These are phyloP conservation scores for Suillus placidus DNA, from an alignment of 768 basidiomycete genomes.

Conservation along the genomic window DNA sequence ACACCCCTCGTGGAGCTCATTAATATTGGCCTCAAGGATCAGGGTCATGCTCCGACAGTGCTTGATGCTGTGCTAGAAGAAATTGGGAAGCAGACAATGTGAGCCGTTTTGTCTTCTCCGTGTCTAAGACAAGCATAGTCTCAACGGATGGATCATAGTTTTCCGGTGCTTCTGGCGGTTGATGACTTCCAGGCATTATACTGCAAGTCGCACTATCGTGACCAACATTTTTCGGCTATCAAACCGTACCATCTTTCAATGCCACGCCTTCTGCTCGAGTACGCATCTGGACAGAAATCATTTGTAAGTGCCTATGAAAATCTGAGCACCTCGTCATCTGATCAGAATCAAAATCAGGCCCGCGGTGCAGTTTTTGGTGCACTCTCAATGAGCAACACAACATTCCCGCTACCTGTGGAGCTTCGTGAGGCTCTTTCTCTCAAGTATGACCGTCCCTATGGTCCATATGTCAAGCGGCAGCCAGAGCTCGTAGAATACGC, in stretches of 20 bases:
- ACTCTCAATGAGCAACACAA: constrained; percentile 60
- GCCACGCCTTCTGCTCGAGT: constrained; percentile 79
- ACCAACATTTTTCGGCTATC: constrained; percentile 69
- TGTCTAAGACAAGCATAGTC: not conserved
- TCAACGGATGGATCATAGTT: constrained; percentile 40
- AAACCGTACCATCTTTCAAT: constrained; percentile 78
- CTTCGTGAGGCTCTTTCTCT: constrained; percentile 64
- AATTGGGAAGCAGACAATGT: constrained; percentile 68
- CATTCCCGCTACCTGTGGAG: constrained; percentile 61
- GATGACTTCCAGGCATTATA: constrained; percentile 90
- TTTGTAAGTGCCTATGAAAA: constrained; percentile 54
- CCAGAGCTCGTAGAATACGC: constrained; percentile 54
- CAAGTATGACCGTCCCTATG: constrained; percentile 41
- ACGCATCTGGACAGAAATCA: constrained; percentile 63
- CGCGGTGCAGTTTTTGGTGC: constrained; percentile 77
- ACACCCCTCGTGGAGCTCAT: constrained; percentile 58
- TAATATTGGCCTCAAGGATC: constrained; percentile 57
- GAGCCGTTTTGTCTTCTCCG: constrained; percentile 22
- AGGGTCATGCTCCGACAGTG: constrained; percentile 53
- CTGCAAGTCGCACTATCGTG: constrained; percentile 64
- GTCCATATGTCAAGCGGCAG: constrained; percentile 61
- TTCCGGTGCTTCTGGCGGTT: constrained; percentile 80
- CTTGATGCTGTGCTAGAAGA: constrained; percentile 61
- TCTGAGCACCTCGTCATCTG: not conserved
- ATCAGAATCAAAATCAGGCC: constrained; percentile 40